Evolutionary conservation across 768 basidiomycete genomes (phyloP).

Genomic region (Mycena maculata): DNA sequence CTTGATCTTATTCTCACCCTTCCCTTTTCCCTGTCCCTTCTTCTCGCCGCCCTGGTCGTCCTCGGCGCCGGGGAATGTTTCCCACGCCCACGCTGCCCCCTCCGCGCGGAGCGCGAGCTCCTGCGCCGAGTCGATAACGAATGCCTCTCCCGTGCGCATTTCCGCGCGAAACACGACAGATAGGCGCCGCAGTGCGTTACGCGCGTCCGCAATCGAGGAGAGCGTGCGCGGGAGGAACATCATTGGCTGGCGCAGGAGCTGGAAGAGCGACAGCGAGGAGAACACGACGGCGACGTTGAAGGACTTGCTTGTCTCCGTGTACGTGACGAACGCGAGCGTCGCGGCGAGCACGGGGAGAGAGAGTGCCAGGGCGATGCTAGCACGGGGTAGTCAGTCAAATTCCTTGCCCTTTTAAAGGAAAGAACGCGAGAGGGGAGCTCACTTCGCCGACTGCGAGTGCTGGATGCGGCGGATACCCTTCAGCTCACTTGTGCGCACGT

Average conservation of each 20-base stretch:
- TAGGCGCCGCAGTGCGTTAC: constrained; percentile 68
- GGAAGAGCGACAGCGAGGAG: constrained; percentile 41
- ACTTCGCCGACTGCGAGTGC: constrained; percentile 72
- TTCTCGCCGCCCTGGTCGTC: constrained; percentile 22
- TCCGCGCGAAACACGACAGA: constrained; percentile 66
- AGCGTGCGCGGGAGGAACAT: constrained; percentile 73
- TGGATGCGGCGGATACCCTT: constrained; percentile 65
- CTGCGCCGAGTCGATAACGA: constrained; percentile 57
- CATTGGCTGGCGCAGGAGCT: constrained; percentile 74
- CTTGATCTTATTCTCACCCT: background rate
- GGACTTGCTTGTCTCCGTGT: constrained; percentile 61
- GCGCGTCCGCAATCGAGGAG: constrained; percentile 72
- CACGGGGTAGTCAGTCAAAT: background rate
- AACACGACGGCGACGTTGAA: constrained; percentile 79
- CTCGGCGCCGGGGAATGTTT: constrained; percentile 37
- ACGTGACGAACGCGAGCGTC: constrained; percentile 75
- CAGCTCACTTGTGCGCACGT: constrained; percentile 65
- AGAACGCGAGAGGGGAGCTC: constrained; percentile 32
- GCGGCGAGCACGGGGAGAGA: constrained; percentile 73
- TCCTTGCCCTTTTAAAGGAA: background rate
- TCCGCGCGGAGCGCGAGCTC: constrained; percentile 61
- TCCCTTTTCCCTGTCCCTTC: background rate
- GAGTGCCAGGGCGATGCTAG: constrained; percentile 63
- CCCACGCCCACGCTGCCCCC: constrained; percentile 75
- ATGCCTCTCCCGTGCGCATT: constrained; percentile 50